Evolutionary conservation across 768 basidiomycete genomes (phyloP).

Genomic region (Neoboletus subvelutipes): DNA sequence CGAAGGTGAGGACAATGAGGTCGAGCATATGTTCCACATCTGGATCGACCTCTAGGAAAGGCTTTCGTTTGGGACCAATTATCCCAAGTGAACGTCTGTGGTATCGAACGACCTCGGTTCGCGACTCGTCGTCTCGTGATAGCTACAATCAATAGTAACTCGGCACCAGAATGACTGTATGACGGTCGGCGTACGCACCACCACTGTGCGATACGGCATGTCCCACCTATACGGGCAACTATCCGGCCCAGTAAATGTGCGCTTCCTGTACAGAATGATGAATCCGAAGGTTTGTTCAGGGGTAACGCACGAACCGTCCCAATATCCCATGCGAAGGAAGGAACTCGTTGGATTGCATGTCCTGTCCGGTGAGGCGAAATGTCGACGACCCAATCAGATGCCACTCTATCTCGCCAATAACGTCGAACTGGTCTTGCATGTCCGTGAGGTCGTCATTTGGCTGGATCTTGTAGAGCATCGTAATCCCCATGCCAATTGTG

Average conservation of each 20-base stretch:
- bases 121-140: constrained; percentile 16
- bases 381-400: constrained; percentile 28
- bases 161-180: neutral
- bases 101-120: constrained; percentile 21
- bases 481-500: constrained; percentile 10
- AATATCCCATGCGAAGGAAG: constrained; percentile 22
- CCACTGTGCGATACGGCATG: constrained; percentile 12
- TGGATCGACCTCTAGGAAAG: constrained; percentile 22
- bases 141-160: neutral
- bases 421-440: constrained; percentile 31
- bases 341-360: constrained; percentile 28
- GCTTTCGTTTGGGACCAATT: constrained; percentile 15
- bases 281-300: too few relatives aligned
- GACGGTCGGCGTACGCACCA: constrained; percentile 12
- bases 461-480: constrained; percentile 28
- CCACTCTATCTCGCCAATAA: constrained; percentile 38
- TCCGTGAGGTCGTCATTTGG: constrained; percentile 22
- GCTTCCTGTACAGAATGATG: constrained; percentile 14
- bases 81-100: constrained; percentile 21
- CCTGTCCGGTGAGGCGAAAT: constrained; percentile 29
- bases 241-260: constrained; percentile 35
- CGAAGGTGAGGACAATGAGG: constrained; percentile 29
- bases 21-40: constrained; percentile 27
- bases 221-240: constrained; percentile 37
- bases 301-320: constrained; percentile 20